These are phyloP conservation scores for Fusarium multiceps DNA, from an alignment of 2,329 filamentous ascomycete species.

Conservation along the genomic window DNA sequence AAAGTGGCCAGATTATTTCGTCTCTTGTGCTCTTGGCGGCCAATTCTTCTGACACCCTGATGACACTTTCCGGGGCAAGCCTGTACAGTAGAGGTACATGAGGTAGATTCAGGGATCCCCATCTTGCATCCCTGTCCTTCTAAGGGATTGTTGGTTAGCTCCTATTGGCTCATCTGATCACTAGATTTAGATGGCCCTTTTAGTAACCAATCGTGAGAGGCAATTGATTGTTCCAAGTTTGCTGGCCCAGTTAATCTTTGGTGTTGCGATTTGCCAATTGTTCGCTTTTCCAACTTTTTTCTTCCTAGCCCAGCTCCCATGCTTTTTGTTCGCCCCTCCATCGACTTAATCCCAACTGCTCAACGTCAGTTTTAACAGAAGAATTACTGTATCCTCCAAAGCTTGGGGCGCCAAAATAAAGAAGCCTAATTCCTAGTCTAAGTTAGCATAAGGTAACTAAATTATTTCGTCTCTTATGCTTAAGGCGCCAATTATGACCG, in stretches of 20 bases:
- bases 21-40: neutral
- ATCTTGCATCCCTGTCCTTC: slow-evolving; percentile 25
- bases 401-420: neutral
- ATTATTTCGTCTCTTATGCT: neutral
- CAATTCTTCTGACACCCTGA: neutral
- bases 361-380: neutral
- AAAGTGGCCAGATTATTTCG: neutral
- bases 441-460: neutral
- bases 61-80: slow-evolving; percentile 20
- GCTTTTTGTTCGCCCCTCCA: neutral
- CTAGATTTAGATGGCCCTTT: neutral
- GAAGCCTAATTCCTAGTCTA: neutral
- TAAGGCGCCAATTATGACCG: neutral
- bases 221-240: slow-evolving; percentile 10
- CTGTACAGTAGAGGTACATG: neutral
- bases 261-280: slow-evolving; percentile 22
- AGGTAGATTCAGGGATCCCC: slow-evolving; percentile 14
- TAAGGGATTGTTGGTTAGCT: neutral
- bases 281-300: slow-evolving; percentile 18
- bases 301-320: neutral
- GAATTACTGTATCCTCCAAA: neutral
- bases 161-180: slow-evolving; percentile 16
- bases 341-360: neutral
- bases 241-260: slow-evolving; percentile 8
- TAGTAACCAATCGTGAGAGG: slow-evolving; percentile 15